phyloP scores from a whole-genome alignment of 305 asterid species.

The Fraxinus albicans region DNA sequence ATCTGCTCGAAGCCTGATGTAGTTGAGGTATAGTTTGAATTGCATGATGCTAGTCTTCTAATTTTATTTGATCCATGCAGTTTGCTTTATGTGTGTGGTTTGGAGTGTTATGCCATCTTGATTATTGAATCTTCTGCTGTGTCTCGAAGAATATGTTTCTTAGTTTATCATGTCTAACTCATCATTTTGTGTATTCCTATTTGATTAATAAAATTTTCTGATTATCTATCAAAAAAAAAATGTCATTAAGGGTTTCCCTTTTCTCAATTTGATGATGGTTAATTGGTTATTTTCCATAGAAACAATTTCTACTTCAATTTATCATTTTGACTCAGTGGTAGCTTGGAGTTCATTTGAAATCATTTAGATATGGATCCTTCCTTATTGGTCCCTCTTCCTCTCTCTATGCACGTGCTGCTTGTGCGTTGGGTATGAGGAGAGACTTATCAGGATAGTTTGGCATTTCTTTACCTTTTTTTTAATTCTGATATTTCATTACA shows the following conservation, averaged over 20 bases:
- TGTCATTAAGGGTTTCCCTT: not conserved
- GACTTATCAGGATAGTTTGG: not conserved
- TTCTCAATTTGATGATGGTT: not conserved
- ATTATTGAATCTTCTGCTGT: not conserved
- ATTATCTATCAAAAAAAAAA: no score
- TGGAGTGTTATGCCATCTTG: not conserved
- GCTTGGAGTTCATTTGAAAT: not conserved
- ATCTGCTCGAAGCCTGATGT: slow-evolving; percentile 80
- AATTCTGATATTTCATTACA: not conserved
- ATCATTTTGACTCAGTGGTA: not conserved
- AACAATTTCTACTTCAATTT: not conserved
- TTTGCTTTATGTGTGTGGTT: not conserved
- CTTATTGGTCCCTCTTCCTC: not conserved
- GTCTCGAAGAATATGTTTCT: not conserved
- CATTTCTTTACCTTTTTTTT: not conserved
- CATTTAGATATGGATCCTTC: no score
- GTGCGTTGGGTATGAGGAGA: not conserved
- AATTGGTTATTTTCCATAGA: not conserved
- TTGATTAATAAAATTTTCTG: no score
- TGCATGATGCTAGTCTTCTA: not conserved
- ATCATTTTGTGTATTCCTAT: no score
- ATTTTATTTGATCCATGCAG: not conserved
- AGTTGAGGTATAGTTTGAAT: slow-evolving; percentile 66
- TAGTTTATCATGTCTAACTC: no score
- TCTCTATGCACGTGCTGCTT: not conserved